Evolutionary conservation across 202 grass and related monocot genomes (phyloP).

Genomic region (Panicum hallii): DNA sequence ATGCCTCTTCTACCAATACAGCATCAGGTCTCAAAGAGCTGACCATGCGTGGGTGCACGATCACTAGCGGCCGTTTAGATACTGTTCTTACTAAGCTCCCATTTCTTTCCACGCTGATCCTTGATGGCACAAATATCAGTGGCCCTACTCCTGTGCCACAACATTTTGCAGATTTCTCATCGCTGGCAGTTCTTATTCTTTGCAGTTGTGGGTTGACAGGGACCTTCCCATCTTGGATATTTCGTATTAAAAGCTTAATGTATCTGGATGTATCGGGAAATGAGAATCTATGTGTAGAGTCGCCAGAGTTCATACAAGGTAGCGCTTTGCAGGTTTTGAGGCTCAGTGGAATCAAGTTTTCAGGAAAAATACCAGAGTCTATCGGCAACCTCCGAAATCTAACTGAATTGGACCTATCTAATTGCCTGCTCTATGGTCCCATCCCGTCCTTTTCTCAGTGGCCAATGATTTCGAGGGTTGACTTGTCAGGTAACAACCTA

Average conservation of each 20-base stretch:
- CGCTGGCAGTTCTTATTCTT: slow-evolving; percentile 26
- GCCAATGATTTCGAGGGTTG: not conserved
- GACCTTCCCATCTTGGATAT: slow-evolving; percentile 36
- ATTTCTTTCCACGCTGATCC: slow-evolving; percentile 26
- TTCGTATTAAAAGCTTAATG: slow-evolving; percentile 35
- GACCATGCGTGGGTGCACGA: not conserved
- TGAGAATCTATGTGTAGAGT: slow-evolving; percentile 20
- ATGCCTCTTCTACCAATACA: not conserved
- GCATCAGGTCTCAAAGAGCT: slow-evolving; percentile 29
- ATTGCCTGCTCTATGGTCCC: slow-evolving; percentile 35
- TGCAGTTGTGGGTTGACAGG: slow-evolving; percentile 11
- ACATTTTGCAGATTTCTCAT: slow-evolving; percentile 31
- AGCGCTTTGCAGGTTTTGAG: not conserved
- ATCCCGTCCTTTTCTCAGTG: slow-evolving; percentile 32
- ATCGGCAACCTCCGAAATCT: slow-evolving; percentile 38
- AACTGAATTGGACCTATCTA: slow-evolving; percentile 10
- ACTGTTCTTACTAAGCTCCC: not conserved
- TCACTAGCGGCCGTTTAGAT: slow-evolving; percentile 31
- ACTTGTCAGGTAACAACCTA: slow-evolving; percentile 32
- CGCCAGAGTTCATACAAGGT: slow-evolving; percentile 29
- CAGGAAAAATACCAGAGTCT: slow-evolving; percentile 37
- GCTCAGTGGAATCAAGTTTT: slow-evolving; percentile 31
- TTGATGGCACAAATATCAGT: slow-evolving; percentile 29
- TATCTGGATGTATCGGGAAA: slow-evolving; percentile 31
- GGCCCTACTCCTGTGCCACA: slow-evolving; percentile 9